These are phyloP conservation scores for Paracamarosporium sp. DNA, from an alignment of 2,329 filamentous ascomycete genomes.

Conservation along the genomic window DNA sequence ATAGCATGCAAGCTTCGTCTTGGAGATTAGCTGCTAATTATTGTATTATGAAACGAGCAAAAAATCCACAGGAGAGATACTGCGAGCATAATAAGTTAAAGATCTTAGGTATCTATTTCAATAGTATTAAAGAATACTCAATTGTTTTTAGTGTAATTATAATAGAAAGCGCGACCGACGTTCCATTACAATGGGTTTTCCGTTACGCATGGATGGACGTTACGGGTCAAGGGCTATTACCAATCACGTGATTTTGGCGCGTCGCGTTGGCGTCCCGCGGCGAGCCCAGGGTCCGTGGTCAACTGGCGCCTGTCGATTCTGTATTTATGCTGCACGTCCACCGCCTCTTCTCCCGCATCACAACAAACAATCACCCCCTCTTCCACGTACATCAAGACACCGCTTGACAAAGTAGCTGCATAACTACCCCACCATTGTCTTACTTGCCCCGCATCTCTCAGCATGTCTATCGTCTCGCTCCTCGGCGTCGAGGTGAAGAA, in stretches of 20 bases:
- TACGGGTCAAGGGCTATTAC: background rate
- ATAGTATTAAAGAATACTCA: too few relatives aligned
- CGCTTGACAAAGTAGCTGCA: background rate
- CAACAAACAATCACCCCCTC: background rate
- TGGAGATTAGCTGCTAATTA: too few relatives aligned
- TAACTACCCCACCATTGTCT: constrained; percentile 4
- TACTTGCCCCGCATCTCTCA: constrained; percentile 36
- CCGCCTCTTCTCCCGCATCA: background rate
- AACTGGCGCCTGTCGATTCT: background rate
- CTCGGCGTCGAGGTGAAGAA: constrained; percentile 95
- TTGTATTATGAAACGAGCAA: too few relatives aligned
- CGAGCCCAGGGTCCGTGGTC: background rate
- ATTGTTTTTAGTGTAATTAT: background rate
- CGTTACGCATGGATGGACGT: too few relatives aligned
- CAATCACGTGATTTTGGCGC: constrained; percentile 5
- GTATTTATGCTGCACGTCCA: constrained; percentile 7
- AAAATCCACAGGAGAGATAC: too few relatives aligned
- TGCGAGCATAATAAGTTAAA: too few relatives aligned
- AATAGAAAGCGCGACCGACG: too few relatives aligned
- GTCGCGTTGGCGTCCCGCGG: constrained; percentile 7
- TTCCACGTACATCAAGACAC: background rate
- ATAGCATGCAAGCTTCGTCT: too few relatives aligned
- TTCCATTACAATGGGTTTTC: too few relatives aligned
- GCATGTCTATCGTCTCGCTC: constrained; percentile 95
- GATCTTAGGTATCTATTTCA: too few relatives aligned